Evolutionary conservation across 805 yeast species (phyloP), one percentile per base, ranked within the genome.

Genomic region (Wickerhamomyces queroliae): DNA sequence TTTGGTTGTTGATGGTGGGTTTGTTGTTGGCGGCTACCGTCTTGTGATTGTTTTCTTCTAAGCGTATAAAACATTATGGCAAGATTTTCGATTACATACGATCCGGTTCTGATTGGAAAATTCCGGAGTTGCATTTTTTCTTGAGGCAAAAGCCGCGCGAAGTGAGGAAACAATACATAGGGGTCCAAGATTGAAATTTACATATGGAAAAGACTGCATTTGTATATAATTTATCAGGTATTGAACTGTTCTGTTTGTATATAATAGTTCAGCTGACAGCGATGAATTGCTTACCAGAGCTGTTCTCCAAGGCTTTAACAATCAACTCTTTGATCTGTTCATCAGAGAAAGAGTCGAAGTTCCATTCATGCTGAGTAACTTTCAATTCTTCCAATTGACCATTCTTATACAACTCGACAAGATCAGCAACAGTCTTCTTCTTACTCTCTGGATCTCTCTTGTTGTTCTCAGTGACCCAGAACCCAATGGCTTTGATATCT

Each of bases 401-500:
- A 2, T 64, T 53, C 38, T 78, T 66, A 59, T 80, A 82, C 48
- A 83, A 63, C 35, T 74, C 64, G 32, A 83, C 65, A 31, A 88
- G 66, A 25, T 68, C 74, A 7, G 63, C 46, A 23, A 85, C 67
- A n/a, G 82, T 73, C 3, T 66, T 64, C 30, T 69, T 66, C 57
- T 83, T 83, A 25, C 70, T 67, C 24, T 70, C 69, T 4, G 93
- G 91, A 49, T 83, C 63, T 38, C 65, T 60, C 43, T 73, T 70
- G 37, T 76, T 69, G 66, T 78, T 78, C 33, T 68, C 78, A 11
- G 96, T 84, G 42, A 89, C 80, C 99, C 99, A 93, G 66, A 85
- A 93, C 0, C 99, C 99, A 22, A 80, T 75, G 38, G 89, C 79
- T 6, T 83, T 79, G 40, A 93, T 63, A 55, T 90, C 84, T 62